These are phyloP conservation scores for Oldenlandia corymbosa DNA, from an alignment of 257 asterid species.

Conservation along the genomic window DNA sequence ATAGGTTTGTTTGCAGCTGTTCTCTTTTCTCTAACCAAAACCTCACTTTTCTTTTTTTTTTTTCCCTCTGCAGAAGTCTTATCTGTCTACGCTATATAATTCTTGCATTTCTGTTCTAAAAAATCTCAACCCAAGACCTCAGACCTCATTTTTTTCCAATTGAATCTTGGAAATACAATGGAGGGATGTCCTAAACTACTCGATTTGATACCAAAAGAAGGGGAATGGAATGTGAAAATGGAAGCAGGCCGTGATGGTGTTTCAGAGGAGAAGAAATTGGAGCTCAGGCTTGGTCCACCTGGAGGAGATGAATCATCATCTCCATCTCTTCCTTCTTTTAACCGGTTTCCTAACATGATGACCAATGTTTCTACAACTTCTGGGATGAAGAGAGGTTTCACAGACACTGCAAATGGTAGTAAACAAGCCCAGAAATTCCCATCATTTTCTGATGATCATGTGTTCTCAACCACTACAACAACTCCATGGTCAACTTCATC, in stretches of 20 bases:
- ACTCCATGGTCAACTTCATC: constrained; percentile 20
- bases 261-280: constrained; percentile 71
- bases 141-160: background rate
- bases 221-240: constrained; percentile 32
- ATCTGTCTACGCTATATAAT: background rate
- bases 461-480: constrained; percentile 8
- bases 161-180: constrained; percentile 30
- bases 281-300: constrained; percentile 87
- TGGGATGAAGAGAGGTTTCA: constrained; percentile 25
- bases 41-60: background rate
- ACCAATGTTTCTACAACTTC: constrained; percentile 1
- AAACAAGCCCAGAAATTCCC: constrained; percentile 13
- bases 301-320: constrained; percentile 23
- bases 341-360: constrained; percentile 22
- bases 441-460: constrained; percentile 14
- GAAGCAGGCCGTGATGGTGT: constrained; percentile 23
- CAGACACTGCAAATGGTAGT: constrained; percentile 12
- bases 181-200: constrained; percentile 57
- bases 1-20: background rate
- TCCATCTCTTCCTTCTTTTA: constrained; percentile 23
- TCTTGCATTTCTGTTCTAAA: background rate
- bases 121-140: background rate
- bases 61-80: background rate
- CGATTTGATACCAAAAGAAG: constrained; percentile 52
- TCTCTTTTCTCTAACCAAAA: constrained; percentile 5